Base-by-base conservation (phyloP, 2,329 filamentous ascomycete genomes). In the Fusarium caatingaense region DNA sequence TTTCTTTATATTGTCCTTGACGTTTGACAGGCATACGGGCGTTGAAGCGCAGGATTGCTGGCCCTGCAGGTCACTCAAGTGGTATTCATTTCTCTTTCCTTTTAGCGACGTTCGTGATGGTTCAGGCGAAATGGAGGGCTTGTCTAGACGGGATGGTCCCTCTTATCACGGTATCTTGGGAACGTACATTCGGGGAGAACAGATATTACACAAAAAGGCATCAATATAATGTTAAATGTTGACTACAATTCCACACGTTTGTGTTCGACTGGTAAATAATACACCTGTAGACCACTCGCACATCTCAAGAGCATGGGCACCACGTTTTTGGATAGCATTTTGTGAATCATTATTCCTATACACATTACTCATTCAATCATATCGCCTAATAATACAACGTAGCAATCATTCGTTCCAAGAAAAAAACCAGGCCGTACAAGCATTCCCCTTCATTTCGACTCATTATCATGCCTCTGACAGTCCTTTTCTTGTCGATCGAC, bases 351-450 rank as follows among this genome's bases (percentile, higher is more conserved):
- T 45, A 50, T 23, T 32, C 23, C 45, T 42, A 53, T 18, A 41
- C 55, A 34, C 32, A 46, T 56, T 28, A 54, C 21, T 44, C 51
- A 40, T 64, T 25, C 42, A 46, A n/a, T 51, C 50, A n/a, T 60
- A 55, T 30, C 45, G 45, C 51, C 30, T 46, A 56, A 45, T 46
- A 34, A 56, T 68, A 69, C 50, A 63, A 41, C 5, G 20, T 51
- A 57, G 58, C 53, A 57, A 71, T 20, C 27, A 42, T 28, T 42
- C 49, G 40, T 51, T 47, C 40, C 56, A 45, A 45, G 47, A 46
- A 18, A 30, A 48, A 54, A 11, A 32, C 34, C 21, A 41, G 48
- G 30, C 57, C 64, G 42, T 70, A 71, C 68, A 70, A 27, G 27
- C 27, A 34, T 47, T 50, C 34, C 30, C 46, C 44, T 23, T 45